Evolutionary conservation across 202 grass and related monocot genomes (phyloP).

Genomic region (Panicum virgatum): DNA sequence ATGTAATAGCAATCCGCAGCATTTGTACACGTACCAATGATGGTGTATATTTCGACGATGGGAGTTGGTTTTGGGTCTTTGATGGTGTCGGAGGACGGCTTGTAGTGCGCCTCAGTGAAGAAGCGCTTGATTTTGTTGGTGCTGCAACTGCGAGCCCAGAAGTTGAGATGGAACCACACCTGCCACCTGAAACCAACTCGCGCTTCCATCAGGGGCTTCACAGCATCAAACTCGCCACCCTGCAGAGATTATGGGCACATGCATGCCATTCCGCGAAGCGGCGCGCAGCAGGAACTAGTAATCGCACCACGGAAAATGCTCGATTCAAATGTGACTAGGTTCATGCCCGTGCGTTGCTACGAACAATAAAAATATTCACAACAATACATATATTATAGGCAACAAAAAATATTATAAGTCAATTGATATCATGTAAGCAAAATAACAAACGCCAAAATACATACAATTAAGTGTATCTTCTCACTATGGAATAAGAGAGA

Average conservation of each 20-base stretch:
- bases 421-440: no score
- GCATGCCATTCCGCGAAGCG: not conserved
- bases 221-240: not conserved
- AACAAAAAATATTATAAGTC: no score
- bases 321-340: no score
- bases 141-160: constrained; percentile 19
- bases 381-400: no score
- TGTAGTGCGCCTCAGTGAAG: constrained; percentile 5
- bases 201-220: not conserved
- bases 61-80: not conserved
- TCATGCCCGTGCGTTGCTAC: no score
- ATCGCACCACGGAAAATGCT: not conserved
- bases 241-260: not conserved
- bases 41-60: constrained; percentile 11
- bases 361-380: no score
- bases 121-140: constrained; percentile 27
- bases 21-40: not conserved
- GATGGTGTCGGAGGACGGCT: not conserved
- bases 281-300: no score
- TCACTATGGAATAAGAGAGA: no score
- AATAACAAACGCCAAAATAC: no score
- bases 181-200: not conserved
- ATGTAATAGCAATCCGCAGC: not conserved
- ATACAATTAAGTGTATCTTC: no score
- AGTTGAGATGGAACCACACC: constrained; percentile 9